A percentile compares a stretch with the other conserved stretches of the same genome.
Evolutionary conservation across 495 filamentous ascomycete genomes (phyloP).

Genomic region (Podospora australis): DNA sequence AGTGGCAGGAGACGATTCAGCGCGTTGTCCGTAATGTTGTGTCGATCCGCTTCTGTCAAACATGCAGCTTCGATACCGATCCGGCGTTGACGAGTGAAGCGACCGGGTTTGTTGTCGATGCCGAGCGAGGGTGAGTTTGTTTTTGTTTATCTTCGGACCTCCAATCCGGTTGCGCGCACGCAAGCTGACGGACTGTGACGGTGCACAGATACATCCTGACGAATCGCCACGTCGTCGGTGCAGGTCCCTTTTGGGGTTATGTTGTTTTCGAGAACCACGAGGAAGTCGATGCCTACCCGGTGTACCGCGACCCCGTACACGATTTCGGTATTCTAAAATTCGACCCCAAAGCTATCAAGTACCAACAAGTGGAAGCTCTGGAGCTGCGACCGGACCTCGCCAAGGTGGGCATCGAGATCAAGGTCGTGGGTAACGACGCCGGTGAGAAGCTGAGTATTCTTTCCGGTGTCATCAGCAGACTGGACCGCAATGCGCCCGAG

Average conservation of each 20-base stretch:
- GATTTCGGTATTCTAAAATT: conserved; percentile 97
- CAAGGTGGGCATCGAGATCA: conserved; percentile 84
- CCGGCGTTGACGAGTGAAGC: conserved; percentile 88
- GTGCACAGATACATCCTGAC: conserved; percentile 64
- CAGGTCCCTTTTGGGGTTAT: conserved; percentile 96
- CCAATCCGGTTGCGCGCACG: background rate
- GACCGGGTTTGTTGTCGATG: conserved; percentile 96
- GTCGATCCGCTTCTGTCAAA: conserved; percentile 97
- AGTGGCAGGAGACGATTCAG: conserved; percentile 97
- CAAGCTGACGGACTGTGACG: background rate
- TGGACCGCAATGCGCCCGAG: conserved; percentile 94
- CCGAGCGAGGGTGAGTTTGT: conserved; percentile 67
- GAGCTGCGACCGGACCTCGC: conserved; percentile 80
- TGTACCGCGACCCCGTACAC: conserved; percentile 97
- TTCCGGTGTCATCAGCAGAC: conserved; percentile 91
- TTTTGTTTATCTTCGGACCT: conserved; percentile 15
- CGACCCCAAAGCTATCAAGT: conserved; percentile 90
- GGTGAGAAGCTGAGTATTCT: conserved; percentile 98
- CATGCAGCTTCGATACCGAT: conserved; percentile 96
- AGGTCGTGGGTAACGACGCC: conserved; percentile 97
- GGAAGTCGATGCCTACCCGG: conserved; percentile 91
- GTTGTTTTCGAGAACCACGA: conserved; percentile 99
- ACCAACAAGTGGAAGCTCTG: conserved; percentile 81
- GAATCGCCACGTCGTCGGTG: conserved; percentile 90
- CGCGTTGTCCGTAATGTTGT: conserved; percentile 88